These are phyloP conservation scores for Sporothrix brasiliensis DNA, from an alignment of 2,329 filamentous ascomycete species.

Conservation along the genomic window DNA sequence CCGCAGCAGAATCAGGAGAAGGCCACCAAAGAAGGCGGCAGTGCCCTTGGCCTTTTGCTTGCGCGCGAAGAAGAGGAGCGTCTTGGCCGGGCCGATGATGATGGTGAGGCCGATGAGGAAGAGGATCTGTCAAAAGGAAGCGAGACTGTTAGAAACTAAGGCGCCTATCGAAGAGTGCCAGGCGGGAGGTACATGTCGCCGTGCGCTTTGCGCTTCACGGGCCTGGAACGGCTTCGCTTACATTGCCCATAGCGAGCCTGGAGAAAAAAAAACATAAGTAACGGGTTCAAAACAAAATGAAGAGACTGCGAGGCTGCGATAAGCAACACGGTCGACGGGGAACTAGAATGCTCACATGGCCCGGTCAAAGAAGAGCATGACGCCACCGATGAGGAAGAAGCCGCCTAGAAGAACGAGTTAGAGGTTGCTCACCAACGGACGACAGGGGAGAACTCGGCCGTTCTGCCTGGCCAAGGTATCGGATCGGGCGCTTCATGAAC, in stretches of 20 bases:
- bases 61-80: conserved; percentile 89
- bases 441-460: background rate
- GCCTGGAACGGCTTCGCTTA: conserved; percentile 47
- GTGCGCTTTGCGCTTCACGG: background rate
- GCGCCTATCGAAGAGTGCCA: conserved; percentile 28
- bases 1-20: conserved; percentile 80
- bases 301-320: background rate
- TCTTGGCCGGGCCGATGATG: conserved; percentile 91
- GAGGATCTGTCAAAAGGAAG: conserved; percentile 69
- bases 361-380: conserved; percentile 96
- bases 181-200: conserved; percentile 13
- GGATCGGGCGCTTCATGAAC: conserved; percentile 46
- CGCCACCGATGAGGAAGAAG: conserved; percentile 91
- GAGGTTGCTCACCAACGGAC: background rate
- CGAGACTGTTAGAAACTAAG: conserved; percentile 1
- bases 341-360: conserved; percentile 69
- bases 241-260: conserved; percentile 97
- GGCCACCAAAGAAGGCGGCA: conserved; percentile 80
- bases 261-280: conserved; percentile 12
- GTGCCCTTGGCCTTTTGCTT: conserved; percentile 92
- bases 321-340: background rate
- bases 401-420: conserved; percentile 62
- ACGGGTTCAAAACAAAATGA: background rate
- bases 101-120: conserved; percentile 96
- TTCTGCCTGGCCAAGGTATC: too few relatives aligned